Percentiles rank a stretch among this genome's conserved stretches.
Conservation (phyloP, 1,284 basidiomycete genomes). For the Puccinia triticina region DNA sequence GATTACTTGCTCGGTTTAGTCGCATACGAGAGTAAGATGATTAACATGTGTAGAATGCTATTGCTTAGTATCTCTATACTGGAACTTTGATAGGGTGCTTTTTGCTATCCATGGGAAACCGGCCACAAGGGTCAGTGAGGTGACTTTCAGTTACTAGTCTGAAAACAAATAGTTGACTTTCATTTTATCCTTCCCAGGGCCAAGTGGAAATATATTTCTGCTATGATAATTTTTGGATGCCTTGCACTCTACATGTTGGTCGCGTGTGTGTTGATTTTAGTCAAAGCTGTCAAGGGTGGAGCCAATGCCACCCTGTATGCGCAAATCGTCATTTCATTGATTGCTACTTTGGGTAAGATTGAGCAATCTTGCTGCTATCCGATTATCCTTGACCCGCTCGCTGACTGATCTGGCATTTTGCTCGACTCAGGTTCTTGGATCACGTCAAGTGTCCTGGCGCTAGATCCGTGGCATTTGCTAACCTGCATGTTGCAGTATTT, state of each 20-base stretch:
- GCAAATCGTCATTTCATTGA: conserved; percentile 79
- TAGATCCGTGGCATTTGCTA: conserved; percentile 77
- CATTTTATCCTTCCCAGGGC: conserved; percentile 64
- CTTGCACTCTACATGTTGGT: conserved; percentile 78
- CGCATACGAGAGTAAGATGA: neutral
- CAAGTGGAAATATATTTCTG: conserved; percentile 80
- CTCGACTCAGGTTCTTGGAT: conserved; percentile 44
- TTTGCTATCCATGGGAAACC: conserved; percentile 95
- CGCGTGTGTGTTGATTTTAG: conserved; percentile 74
- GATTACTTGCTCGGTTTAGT: conserved; percentile 50
- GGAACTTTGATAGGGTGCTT: conserved; percentile 84
- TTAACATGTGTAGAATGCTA: conserved; percentile 14
- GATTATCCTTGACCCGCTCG: neutral
- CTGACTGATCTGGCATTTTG: conserved; percentile 44
- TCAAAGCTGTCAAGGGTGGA: conserved; percentile 70
- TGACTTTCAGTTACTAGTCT: neutral
- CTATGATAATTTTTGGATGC: conserved; percentile 74
- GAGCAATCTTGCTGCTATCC: conserved; percentile 64
- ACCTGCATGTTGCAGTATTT: conserved; percentile 30
- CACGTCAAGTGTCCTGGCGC: conserved; percentile 71
- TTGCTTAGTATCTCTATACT: conserved; percentile 75
- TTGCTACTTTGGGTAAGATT: conserved; percentile 76
- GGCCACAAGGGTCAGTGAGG: conserved; percentile 74
- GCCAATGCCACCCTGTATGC: conserved; percentile 68
- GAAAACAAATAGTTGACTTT: neutral